phyloP scores from a whole-genome alignment of 305 asterid species.

The Solanum chacoense region DNA sequence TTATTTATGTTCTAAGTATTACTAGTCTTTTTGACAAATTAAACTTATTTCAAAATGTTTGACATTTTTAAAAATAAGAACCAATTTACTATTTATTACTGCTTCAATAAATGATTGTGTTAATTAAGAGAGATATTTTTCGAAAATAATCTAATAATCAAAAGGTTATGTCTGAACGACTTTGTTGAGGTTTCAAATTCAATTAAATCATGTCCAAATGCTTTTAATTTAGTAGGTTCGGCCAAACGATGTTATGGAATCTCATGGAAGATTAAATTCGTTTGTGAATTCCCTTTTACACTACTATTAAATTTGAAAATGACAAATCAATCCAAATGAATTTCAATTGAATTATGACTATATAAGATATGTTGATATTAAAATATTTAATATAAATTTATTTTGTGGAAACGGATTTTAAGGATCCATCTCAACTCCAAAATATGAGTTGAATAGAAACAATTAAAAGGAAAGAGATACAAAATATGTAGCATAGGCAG shows the following conservation, averaged over 20 bases:
- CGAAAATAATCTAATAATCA: neutral
- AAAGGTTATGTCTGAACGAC: neutral
- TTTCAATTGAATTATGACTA: neutral
- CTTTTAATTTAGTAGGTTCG: neutral
- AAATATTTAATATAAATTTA: neutral
- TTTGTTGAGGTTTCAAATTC: neutral
- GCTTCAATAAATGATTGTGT: neutral
- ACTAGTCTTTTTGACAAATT: neutral
- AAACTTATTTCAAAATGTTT: neutral
- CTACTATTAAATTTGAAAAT: neutral
- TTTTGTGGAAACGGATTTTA: accelerated
- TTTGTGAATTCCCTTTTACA: neutral
- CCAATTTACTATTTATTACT: neutral
- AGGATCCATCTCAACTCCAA: neutral
- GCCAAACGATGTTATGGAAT: neutral
- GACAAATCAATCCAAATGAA: neutral
- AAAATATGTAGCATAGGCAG: neutral
- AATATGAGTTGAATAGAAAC: neutral
- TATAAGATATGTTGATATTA: neutral
- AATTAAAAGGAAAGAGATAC: neutral
- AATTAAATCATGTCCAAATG: neutral
- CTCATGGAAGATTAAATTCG: neutral
- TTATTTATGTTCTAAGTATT: neutral
- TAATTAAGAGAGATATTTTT: neutral
- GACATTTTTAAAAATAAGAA: neutral